Conservation (phyloP, 106 monocot genomes). For the Phalaenopsis equestris region DNA sequence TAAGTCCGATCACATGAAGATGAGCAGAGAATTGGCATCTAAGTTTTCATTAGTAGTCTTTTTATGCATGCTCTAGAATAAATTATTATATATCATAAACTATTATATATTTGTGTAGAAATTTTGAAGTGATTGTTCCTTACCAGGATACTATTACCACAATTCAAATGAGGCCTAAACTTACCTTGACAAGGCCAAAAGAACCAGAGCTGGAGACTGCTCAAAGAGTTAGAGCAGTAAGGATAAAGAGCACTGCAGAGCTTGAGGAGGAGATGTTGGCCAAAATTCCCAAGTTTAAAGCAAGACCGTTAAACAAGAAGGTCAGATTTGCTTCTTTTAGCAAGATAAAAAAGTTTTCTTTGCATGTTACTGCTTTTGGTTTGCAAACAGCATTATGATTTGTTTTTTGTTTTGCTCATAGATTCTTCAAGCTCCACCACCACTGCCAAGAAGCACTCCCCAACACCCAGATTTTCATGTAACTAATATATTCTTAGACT, state of each 20-base stretch:
- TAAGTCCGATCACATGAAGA: too few relatives aligned
- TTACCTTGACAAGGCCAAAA: constrained; percentile 86
- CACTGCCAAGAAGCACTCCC: constrained; percentile 45
- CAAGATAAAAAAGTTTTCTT: background rate
- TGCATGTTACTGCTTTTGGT: background rate
- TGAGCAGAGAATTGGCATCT: too few relatives aligned
- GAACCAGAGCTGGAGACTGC: constrained; percentile 71
- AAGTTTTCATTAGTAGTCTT: too few relatives aligned
- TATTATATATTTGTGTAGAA: too few relatives aligned
- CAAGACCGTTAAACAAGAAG: constrained; percentile 84
- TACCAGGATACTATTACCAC: constrained; percentile 36
- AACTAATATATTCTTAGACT: background rate
- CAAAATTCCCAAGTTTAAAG: constrained; percentile 92
- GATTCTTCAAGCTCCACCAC: constrained; percentile 53
- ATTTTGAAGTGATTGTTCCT: background rate
- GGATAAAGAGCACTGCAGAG: constrained; percentile 80
- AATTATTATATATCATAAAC: too few relatives aligned
- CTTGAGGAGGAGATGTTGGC: constrained; percentile 89
- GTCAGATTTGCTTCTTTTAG: constrained; percentile 17
- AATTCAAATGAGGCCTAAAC: constrained; percentile 47
- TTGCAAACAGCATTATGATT: background rate
- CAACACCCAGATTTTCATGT: constrained; percentile 60
- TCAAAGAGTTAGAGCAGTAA: constrained; percentile 67
- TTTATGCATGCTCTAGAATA: too few relatives aligned
- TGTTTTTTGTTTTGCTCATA: constrained; percentile 10